Base-by-base conservation (phyloP, 2,329 filamentous ascomycete genomes). In the Sphaerostilbella broomeana region DNA sequence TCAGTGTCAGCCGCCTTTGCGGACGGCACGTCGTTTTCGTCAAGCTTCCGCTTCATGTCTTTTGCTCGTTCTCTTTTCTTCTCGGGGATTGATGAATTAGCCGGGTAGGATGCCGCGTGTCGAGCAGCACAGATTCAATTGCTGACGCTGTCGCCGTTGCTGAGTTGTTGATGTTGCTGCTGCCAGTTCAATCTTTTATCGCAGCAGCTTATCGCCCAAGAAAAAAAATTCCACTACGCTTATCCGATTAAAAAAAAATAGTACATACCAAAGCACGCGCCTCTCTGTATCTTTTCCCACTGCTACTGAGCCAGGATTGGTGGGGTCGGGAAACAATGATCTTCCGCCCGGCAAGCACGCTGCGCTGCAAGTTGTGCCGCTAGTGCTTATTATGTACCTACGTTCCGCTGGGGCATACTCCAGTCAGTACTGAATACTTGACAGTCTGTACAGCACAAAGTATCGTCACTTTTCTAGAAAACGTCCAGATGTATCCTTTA, bases 31-130 rank as follows among this genome's bases (percentile, higher is more conserved):
- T 75, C 68, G 47, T 68, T 71, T 42, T 71, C 66, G 47, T 78
- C 69, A 47, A 79, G 65, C 63, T 81, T 81, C 44, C 77, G 69
- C 61, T 81, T 81, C 73, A 78, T 77, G 32, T 16, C 26, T 10
- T 26, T 18, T 18, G 9, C 13, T 26, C n/a, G 15, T 30, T 30
- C 15, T 13, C 16, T 30, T 10, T 30, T 17, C 11, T 13, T 9
- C 12, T n/a, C 12, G 9, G 12, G 12, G 27, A 13, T n/a, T 30
- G 27, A 13, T 25, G 12, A 12, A 25, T 25, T 8, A 25, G 8
- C n/a, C n/a, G n/a, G 22, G 35, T 35, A 11, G 32, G 16, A 31
- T 20, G 17, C 4, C 13, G 5, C 22, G n/a, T 17, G 9, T 13
- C 18, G 20, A 4, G 11, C 9, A 2, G n/a, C 10, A n/a, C 15